phyloP scores from a whole-genome alignment of 176 grass and related monocot genomes.

The Saccharum officinarum region DNA sequence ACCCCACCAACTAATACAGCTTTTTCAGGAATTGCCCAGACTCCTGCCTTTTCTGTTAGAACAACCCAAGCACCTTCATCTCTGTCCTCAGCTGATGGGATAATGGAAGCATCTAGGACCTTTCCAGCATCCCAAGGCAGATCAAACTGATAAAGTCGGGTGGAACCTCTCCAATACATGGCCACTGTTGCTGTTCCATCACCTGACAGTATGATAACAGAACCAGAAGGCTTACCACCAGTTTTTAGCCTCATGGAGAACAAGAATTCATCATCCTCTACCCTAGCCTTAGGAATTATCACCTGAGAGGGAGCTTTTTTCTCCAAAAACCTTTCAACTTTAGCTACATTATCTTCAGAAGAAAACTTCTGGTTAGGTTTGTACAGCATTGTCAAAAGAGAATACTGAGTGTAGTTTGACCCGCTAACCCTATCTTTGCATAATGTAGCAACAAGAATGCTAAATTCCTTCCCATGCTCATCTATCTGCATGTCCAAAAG shows the following conservation, averaged over 20 bases:
- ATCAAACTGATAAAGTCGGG: conserved; percentile 95
- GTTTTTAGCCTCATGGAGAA: conserved; percentile 85
- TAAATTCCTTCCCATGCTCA: conserved; percentile 73
- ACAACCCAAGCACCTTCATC: conserved; percentile 98
- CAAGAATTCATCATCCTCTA: conserved; percentile 77
- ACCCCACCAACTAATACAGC: conserved; percentile 97
- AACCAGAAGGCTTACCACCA: conserved; percentile 95
- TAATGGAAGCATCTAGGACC: conserved; percentile 89
- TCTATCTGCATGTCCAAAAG: conserved; percentile 98
- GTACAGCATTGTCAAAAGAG: conserved; percentile 91
- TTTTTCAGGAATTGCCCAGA: conserved; percentile 98
- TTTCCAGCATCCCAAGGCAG: conserved; percentile 94
- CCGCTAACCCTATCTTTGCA: conserved; percentile 98
- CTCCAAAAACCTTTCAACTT: conserved; percentile 83
- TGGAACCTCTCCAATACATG: conserved; percentile 88
- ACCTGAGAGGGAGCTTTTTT: conserved; percentile 92
- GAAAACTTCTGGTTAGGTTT: conserved; percentile 55
- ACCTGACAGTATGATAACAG: conserved; percentile 83
- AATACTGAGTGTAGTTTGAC: conserved; percentile 95
- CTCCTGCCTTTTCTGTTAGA: conserved; percentile 90
- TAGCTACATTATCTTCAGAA: conserved; percentile 48
- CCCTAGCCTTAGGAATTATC: conserved; percentile 92
- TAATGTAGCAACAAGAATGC: conserved; percentile 94
- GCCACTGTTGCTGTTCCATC: conserved; percentile 96
- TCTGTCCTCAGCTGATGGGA: conserved; percentile 68